Evolutionary conservation across 345 rosid species (phyloP).

Genomic region (Eucalyptus shirleyi): DNA sequence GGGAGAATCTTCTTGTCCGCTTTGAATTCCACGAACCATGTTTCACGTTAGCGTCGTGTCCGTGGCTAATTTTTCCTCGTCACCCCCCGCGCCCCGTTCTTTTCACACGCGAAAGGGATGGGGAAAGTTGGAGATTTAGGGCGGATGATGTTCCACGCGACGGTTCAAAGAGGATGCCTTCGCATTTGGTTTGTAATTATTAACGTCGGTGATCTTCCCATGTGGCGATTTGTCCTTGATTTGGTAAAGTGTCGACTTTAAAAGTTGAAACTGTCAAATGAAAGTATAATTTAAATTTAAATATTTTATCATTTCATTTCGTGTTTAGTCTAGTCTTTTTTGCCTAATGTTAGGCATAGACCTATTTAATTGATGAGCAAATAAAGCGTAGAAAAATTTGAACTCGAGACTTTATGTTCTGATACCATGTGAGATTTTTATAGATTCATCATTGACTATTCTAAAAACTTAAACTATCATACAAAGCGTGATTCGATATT

Average conservation of each 20-base stretch:
- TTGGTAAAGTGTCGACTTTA: too few species aligned
- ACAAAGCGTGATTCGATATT: fast-evolving
- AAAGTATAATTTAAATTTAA: too few species aligned
- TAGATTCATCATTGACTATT: fast-evolving
- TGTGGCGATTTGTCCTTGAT: not conserved
- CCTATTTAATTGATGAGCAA: not conserved
- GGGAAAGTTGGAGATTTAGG: not conserved
- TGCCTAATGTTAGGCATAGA: not conserved
- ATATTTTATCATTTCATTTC: too few species aligned
- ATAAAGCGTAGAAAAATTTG: not conserved
- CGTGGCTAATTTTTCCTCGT: not conserved
- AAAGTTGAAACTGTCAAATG: too few species aligned
- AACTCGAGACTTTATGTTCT: fast-evolving
- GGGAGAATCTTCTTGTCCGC: not conserved
- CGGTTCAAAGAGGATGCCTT: not conserved
- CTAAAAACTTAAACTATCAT: fast-evolving
- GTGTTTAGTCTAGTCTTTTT: fast-evolving
- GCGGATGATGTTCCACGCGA: not conserved
- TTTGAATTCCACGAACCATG: not conserved
- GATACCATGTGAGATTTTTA: too few species aligned
- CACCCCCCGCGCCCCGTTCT: not conserved
- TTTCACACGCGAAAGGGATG: not conserved
- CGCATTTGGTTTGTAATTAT: not conserved
- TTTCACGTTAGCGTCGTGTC: not conserved
- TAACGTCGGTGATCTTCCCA: fast-evolving